Evolutionary conservation across 2,329 filamentous ascomycete species (phyloP), one percentile per base, ranked within the genome.

Genomic region (Drechslera avenae): DNA sequence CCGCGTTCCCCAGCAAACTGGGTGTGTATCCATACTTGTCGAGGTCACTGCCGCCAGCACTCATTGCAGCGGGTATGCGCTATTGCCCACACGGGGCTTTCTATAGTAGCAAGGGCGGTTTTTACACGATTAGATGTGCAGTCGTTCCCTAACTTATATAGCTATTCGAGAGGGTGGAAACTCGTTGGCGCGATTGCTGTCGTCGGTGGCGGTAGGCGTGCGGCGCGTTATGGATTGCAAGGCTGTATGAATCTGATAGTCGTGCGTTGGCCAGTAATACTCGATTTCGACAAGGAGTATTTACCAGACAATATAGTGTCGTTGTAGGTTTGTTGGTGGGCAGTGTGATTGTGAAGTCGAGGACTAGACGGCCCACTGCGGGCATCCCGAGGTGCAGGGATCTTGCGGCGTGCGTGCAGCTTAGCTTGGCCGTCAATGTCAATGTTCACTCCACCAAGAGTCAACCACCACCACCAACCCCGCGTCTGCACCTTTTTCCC

Each of bases 31-130:
- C 57, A 63, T 81, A 96, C 92, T 86, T 89, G 79, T 97, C 94
- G 68, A 97, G 84, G 75, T 97, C 91, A 77, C 92, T 96, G 89
- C 96, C 97, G 54, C 64, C 71, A 35, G 60, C 64, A 53, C 68
- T 73, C 71, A 73, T 72, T 44, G 39, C 56, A 50, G 56, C 49
- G 42, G 53, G 21, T 59, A 23, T 40, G 54, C 50, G 50, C 56
- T 54, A 52, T 40, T 34, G 57, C 64, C 62, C 59, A 35, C 51
- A 36, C 44, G 35, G 51, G 50, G 49, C 46, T 46, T 14, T 10
- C 31, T 9, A 32, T 10, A 16, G 8, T n/a, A 16, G 10, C 19
- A 19, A 33, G 17, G 13, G 9, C 30, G 10, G 23, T 13, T 17
- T 19, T 39, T 35, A 14, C 12, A 26, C 41, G 34, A 39, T 28